phyloP scores from a whole-genome alignment of 2,329 filamentous ascomycete species.

The Penicillium hesseltinei region DNA sequence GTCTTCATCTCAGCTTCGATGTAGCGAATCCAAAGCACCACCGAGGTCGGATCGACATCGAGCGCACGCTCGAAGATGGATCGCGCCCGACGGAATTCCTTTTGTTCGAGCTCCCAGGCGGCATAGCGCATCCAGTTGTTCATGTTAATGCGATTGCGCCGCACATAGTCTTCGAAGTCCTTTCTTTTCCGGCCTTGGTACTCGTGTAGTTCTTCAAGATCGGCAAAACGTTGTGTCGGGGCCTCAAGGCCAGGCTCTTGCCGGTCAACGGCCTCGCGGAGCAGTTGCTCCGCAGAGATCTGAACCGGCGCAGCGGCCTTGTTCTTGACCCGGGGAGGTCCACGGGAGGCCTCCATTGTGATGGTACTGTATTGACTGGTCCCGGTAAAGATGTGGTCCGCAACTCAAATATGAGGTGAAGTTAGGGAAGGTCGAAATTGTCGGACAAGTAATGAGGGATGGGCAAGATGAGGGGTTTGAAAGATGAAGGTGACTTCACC shows the following conservation, averaged over 20 bases:
- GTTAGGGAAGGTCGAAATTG: conserved; percentile 1
- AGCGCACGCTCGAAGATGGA: conserved; percentile 93
- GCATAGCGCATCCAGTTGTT: conserved; percentile 99
- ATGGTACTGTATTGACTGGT: conserved; percentile 7
- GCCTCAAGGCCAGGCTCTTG: conserved; percentile 86
- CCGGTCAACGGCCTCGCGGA: conserved; percentile 93
- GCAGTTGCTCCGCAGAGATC: conserved; percentile 94
- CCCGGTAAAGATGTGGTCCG: background rate
- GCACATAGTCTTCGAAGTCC: conserved; percentile 97
- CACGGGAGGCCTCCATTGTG: conserved; percentile 84
- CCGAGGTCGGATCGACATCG: conserved; percentile 84
- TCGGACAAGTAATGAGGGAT: background rate
- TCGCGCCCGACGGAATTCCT: conserved; percentile 87
- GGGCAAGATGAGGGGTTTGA: background rate
- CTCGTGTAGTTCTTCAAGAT: conserved; percentile 96
- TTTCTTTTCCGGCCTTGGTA: conserved; percentile 94
- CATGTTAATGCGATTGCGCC: conserved; percentile 90
- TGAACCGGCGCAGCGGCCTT: conserved; percentile 89
- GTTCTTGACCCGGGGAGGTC: conserved; percentile 96
- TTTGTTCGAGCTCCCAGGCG: conserved; percentile 95
- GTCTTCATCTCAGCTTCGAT: conserved; percentile 96
- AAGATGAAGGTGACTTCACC: background rate
- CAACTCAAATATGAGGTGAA: background rate
- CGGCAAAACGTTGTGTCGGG: conserved; percentile 90
- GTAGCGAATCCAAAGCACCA: conserved; percentile 87